Percentiles rank a stretch among this genome's conserved stretches.
phyloP scores from a whole-genome alignment of 2,329 filamentous ascomycete genomes.

The Aspergillus fijiensis region DNA sequence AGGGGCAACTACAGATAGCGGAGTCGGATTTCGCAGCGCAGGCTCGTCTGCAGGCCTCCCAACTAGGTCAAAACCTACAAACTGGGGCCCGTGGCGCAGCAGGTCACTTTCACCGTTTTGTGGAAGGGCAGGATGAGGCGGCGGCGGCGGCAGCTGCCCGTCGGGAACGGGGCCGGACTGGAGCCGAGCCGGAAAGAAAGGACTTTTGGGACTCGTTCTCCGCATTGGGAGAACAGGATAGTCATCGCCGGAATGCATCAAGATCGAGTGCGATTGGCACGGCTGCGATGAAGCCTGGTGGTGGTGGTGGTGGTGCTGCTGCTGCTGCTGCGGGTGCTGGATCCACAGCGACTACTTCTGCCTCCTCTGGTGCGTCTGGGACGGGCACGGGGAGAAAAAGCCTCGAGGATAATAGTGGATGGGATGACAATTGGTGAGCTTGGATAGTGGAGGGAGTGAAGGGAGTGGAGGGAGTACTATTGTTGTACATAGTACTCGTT shows the following conservation, averaged over 20 bases:
- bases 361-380: constrained; percentile 14
- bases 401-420: constrained; percentile 52
- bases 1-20: constrained; percentile 58
- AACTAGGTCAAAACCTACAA: constrained; percentile 61
- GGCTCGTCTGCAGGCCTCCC: constrained; percentile 58
- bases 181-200: constrained; percentile 68
- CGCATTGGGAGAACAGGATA: constrained; percentile 52
- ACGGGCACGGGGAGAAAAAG: constrained; percentile 38
- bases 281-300: constrained; percentile 59
- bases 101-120: constrained; percentile 79
- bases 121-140: constrained; percentile 67
- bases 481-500: no score
- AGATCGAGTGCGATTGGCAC: constrained; percentile 59
- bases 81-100: constrained; percentile 70
- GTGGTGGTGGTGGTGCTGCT: neutral
- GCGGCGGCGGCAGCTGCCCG: constrained; percentile 40
- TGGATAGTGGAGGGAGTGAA: no score
- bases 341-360: constrained; percentile 20
- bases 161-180: constrained; percentile 42
- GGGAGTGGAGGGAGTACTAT: no score
- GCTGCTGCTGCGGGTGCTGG: constrained; percentile 6
- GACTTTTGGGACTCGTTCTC: constrained; percentile 95
- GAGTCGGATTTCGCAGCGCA: constrained; percentile 75
- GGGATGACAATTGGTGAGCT: constrained; percentile 54
- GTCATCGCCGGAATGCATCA: constrained; percentile 30